Evolutionary conservation across 2,329 filamentous ascomycete genomes (phyloP), one percentile per base, ranked within the genome.

Genomic region (Cytospora piceae): DNA sequence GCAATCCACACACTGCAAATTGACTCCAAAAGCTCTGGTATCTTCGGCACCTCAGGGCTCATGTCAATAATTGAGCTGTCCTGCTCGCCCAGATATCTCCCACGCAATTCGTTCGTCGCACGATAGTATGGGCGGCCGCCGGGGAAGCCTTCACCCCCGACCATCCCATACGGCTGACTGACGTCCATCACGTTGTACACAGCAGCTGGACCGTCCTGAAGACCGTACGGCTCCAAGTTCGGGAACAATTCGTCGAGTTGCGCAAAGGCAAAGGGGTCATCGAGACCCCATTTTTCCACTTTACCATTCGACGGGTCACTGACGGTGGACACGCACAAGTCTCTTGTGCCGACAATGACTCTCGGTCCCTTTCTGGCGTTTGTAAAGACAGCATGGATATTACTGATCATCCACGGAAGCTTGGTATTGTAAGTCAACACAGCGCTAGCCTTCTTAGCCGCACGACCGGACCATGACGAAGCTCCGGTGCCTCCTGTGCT

Each of bases 111-210:
- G 56, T 88, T 87, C 2, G 84, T 83, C 12, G 87, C 86, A 39
- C 93, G 90, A 73, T 90, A 96, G 74, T 94, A 95, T 54, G 87
- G 85, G 64, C 90, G 88, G 4, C 94, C 94, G 58, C 92, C 91
- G 0, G 93, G 93, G 64, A 90, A 92, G 2, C 93, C 94, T 79
- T 97, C 93, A 3, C 93, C 94, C 62, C 92, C 89, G 9, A 96
- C 80, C 78, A 94, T 86, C 11, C 94, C 94, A 74, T 91, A 94
- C 11, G 87, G 85, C 72, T 94, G 91, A 73, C 93, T 97, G 42
- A 97, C 86, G 74, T 97, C 94, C 90, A 97, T 94, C 42, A 91
- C 86, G 72, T 97, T 97, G 1, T 92, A 91, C 29, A 89, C 80
- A 20, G 90, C 92, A 12, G 93, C 88, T 60, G 92, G 89, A 6